Percentiles rank a stretch among this genome's conserved stretches.
These are phyloP conservation scores for Adansonia gregorii DNA, from an alignment of 441 rosid genomes.

Conservation along the genomic window DNA sequence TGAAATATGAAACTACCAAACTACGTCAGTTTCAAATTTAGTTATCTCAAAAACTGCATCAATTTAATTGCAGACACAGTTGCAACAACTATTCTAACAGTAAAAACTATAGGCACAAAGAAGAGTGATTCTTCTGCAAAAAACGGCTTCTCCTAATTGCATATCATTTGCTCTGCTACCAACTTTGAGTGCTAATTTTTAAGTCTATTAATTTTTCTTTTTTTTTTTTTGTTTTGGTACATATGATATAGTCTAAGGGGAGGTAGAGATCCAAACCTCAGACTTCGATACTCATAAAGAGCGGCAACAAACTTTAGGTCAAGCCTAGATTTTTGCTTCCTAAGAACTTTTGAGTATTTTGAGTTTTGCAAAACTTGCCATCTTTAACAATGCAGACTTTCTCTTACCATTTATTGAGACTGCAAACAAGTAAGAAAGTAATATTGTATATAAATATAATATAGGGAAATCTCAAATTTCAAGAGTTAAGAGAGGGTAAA, in stretches of 20 bases:
- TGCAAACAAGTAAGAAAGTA: not conserved
- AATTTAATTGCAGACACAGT: not conserved
- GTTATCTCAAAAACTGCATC: not conserved
- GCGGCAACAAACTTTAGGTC: not conserved
- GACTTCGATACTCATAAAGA: not conserved
- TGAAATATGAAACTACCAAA: not conserved
- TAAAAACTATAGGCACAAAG: not conserved
- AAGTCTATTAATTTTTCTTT: not conserved
- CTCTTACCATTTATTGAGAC: slow-evolving; percentile 2
- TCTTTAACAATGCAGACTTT: not conserved
- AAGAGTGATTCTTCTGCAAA: not conserved
- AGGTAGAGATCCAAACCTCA: not conserved
- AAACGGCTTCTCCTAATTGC: not conserved
- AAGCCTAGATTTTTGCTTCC: not conserved
- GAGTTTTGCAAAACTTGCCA: not conserved
- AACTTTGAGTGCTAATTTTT: not conserved
- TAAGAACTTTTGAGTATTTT: slow-evolving; percentile 2
- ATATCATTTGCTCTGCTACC: not conserved
- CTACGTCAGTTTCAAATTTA: not conserved
- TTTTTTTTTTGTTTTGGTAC: not conserved
- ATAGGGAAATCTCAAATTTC: not conserved
- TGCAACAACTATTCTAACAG: not conserved
- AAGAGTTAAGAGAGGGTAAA: not conserved
- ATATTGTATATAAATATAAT: not conserved
- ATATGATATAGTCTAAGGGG: not conserved